These are phyloP conservation scores for Volvox carteri DNA, from an alignment of 163 green algal species.

Conservation along the genomic window DNA sequence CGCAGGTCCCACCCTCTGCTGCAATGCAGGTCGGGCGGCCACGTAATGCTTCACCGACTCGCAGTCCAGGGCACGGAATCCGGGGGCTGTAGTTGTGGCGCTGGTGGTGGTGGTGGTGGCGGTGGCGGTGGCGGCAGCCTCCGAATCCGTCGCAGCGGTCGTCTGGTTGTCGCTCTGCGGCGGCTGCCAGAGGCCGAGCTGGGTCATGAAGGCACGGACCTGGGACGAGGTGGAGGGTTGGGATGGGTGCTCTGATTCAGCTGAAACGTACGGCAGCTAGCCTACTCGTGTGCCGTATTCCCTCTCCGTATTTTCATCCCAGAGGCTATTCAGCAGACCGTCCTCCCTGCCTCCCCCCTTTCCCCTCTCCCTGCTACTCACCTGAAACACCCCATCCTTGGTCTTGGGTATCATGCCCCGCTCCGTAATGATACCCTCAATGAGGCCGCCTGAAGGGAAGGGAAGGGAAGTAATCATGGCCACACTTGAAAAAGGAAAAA, in stretches of 20 bases:
- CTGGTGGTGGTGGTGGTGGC: neutral
- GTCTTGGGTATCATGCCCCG: slow-evolving; percentile 78
- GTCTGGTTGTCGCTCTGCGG: neutral
- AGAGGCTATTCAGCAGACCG: too few relatives aligned
- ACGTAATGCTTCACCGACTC: slow-evolving; percentile 80
- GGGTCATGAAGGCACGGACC: slow-evolving; percentile 43
- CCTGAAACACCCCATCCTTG: slow-evolving; percentile 65
- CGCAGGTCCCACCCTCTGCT: slow-evolving; percentile 59
- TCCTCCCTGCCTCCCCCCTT: too few relatives aligned
- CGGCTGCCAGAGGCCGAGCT: slow-evolving; percentile 44
- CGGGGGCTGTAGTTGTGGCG: neutral
- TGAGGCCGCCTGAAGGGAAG: slow-evolving; percentile 85
- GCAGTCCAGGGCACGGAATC: slow-evolving; percentile 63
- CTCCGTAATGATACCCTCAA: slow-evolving; percentile 97
- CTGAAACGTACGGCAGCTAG: too few relatives aligned
- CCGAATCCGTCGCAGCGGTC: neutral
- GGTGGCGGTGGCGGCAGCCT: too few relatives aligned
- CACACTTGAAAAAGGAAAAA: too few relatives aligned
- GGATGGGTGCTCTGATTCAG: too few relatives aligned
- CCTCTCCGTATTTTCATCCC: too few relatives aligned
- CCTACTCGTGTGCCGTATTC: too few relatives aligned
- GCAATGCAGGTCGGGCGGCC: slow-evolving; percentile 59
- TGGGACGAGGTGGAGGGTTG: neutral
- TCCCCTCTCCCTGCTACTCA: too few relatives aligned
- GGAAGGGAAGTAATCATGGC: too few relatives aligned